Evolutionary conservation across 2,329 filamentous ascomycete species (phyloP), one percentile per base, ranked within the genome.

Genomic region (Monilinia polystroma): DNA sequence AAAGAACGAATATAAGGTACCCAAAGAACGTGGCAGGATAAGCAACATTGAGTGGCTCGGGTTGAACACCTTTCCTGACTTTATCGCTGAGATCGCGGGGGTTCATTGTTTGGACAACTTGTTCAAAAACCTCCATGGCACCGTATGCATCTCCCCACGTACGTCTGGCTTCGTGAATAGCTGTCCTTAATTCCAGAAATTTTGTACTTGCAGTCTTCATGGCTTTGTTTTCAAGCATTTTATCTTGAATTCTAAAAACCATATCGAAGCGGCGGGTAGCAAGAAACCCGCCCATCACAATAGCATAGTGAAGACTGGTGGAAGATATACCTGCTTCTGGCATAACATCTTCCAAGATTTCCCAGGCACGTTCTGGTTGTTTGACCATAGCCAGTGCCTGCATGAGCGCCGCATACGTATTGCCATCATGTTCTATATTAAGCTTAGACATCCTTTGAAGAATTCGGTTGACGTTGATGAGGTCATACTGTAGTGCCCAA

Each of bases 391-490:
- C 78, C 59, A 90, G 76, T 38, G 81, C 80, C 64, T 85, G 82
- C 81, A 90, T 87, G 52, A 90, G 76, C 59, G 86, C 83, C 56
- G 81, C 82, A 73, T 88, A 89, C 1, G 87, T 88, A 75, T 83
- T 81, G 4, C 76, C 78, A 72, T 90, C 83, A 12, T 83, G 79
- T 41, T 78, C 76, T 43, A 90, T 78, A 0, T 80, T 77, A 52
- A 80, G 76, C 5, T 79, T 74, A 57, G 81, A 77, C 85, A 90
- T 90, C 64, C 80, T 79, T 41, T 78, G 77, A 70, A 87, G 84
- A 3, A 86, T 76, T 64, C 81, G 79, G 70, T 84, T 81, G 20
- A 84, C 80, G n/a, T 80, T 80, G 29, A 80, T 75, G 38, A 87
- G 73, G 68, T 90, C 83, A 66, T 89, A 84, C 8, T 84, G 82